Conservation (phyloP, 306 rosid species). For the Urtica urens region DNA sequence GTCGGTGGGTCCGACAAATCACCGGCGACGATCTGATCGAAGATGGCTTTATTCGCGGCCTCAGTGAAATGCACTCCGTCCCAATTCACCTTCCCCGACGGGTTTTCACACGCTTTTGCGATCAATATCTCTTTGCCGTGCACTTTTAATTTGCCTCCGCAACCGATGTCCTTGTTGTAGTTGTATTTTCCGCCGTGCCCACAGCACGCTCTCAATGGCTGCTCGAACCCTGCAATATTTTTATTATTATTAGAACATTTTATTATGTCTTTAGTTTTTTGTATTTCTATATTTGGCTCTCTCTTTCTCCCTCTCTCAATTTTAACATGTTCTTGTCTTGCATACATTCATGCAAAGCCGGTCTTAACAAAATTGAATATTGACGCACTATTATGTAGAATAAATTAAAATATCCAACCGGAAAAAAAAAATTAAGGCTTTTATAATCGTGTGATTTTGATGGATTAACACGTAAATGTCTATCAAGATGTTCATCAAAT, state of each 20-base stretch:
- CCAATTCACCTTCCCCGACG: slow-evolving; percentile 38
- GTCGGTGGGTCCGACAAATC: slow-evolving; percentile 41
- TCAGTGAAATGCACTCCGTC: slow-evolving; percentile 55
- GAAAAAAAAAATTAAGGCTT: too few species aligned
- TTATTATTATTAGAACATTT: not conserved
- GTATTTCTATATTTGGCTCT: too few species aligned
- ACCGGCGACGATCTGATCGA: slow-evolving; percentile 36
- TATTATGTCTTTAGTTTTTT: too few species aligned
- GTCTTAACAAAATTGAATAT: too few species aligned
- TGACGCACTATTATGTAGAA: too few species aligned
- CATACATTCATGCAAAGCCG: too few species aligned
- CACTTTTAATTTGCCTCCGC: slow-evolving; percentile 18
- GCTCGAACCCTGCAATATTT: slow-evolving; percentile 4
- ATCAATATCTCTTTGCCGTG: slow-evolving; percentile 28
- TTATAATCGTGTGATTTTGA: too few species aligned
- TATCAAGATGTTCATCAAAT: too few species aligned
- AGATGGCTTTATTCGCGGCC: slow-evolving; percentile 42
- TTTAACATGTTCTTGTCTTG: too few species aligned
- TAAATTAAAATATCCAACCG: too few species aligned
- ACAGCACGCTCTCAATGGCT: slow-evolving; percentile 16
- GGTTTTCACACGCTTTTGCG: slow-evolving; percentile 39
- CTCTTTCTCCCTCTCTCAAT: too few species aligned
- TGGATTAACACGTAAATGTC: too few species aligned
- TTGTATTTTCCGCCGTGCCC: slow-evolving; percentile 30
- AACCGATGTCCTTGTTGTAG: slow-evolving; percentile 14